These are phyloP conservation scores for Talaromyces sp. DNA, from an alignment of 2,329 filamentous ascomycete genomes.

Conservation along the genomic window DNA sequence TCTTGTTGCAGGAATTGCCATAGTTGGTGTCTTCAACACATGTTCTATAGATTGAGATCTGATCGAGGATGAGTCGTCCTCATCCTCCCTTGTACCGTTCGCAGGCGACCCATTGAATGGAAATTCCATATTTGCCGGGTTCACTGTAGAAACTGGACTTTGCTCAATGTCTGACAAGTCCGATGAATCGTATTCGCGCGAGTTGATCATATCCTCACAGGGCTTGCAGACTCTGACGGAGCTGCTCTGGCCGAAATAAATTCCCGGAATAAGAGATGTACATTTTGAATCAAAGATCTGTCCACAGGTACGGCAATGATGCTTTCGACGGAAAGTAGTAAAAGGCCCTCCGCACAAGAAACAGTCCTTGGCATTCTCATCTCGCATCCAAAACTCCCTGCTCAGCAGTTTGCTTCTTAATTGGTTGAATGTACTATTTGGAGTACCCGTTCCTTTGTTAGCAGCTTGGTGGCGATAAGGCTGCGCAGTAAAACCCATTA, in stretches of 20 bases:
- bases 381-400: conserved; percentile 98
- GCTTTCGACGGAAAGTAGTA: conserved; percentile 88
- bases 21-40: conserved; percentile 51
- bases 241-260: conserved; percentile 79
- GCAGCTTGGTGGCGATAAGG: conserved; percentile 19
- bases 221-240: conserved; percentile 86
- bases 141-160: conserved; percentile 57
- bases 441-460: conserved; percentile 19
- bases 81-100: conserved; percentile 45
- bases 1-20: conserved; percentile 61
- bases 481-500: conserved; percentile 22
- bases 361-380: conserved; percentile 96
- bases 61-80: conserved; percentile 44
- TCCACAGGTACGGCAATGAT: conserved; percentile 92
- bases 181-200: conserved; percentile 83
- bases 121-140: conserved; percentile 44
- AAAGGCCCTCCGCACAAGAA: conserved; percentile 89
- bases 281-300: conserved; percentile 98
- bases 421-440: conserved; percentile 46
- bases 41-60: conserved; percentile 45
- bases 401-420: conserved; percentile 84
- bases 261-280: conserved; percentile 82
- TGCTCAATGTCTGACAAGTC: conserved; percentile 72
- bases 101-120: conserved; percentile 41
- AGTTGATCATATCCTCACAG: conserved; percentile 85